These are phyloP conservation scores for Draba incana DNA, from an alignment of 345 rosid species.

Conservation along the genomic window DNA sequence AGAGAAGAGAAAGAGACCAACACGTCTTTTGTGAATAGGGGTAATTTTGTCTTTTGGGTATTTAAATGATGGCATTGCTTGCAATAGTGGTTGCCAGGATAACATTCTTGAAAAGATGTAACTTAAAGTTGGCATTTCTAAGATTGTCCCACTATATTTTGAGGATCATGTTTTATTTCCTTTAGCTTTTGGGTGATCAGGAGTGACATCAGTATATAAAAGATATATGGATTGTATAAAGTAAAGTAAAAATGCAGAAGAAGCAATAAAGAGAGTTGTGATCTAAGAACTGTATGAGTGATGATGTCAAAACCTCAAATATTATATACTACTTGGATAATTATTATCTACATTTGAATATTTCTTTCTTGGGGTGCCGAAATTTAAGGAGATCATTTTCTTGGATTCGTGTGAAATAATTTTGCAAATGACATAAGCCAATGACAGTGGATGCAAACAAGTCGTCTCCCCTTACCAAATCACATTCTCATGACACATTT, in stretches of 20 bases:
- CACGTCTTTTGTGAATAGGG: no score
- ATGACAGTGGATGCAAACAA: slow-evolving; percentile 29
- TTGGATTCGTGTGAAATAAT: slow-evolving; percentile 34
- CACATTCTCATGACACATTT: slow-evolving; percentile 13
- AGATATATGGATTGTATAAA: background rate
- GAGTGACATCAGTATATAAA: slow-evolving; percentile 3
- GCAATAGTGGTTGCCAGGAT: no score
- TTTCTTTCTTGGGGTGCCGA: slow-evolving; percentile 24
- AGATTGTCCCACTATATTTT: no score
- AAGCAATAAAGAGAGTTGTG: slow-evolving; percentile 13
- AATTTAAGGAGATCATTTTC: slow-evolving; percentile 26
- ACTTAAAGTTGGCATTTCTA: no score
- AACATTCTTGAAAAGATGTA: no score
- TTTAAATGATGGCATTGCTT: no score
- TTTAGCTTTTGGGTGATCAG: slow-evolving; percentile 1
- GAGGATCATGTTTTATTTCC: slow-evolving; percentile 22
- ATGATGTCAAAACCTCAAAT: slow-evolving; percentile 33
- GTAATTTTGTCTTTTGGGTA: no score
- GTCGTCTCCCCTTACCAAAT: slow-evolving; percentile 29
- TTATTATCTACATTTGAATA: slow-evolving; percentile 2
- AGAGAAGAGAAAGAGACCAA: no score
- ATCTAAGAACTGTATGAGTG: slow-evolving; percentile 23
- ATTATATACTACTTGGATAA: slow-evolving; percentile 22
- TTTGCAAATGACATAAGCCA: slow-evolving; percentile 40
- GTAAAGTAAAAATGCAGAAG: background rate